These are phyloP conservation scores for Trichoderma arundinaceum DNA, from an alignment of 2,329 filamentous ascomycete genomes.

Conservation along the genomic window DNA sequence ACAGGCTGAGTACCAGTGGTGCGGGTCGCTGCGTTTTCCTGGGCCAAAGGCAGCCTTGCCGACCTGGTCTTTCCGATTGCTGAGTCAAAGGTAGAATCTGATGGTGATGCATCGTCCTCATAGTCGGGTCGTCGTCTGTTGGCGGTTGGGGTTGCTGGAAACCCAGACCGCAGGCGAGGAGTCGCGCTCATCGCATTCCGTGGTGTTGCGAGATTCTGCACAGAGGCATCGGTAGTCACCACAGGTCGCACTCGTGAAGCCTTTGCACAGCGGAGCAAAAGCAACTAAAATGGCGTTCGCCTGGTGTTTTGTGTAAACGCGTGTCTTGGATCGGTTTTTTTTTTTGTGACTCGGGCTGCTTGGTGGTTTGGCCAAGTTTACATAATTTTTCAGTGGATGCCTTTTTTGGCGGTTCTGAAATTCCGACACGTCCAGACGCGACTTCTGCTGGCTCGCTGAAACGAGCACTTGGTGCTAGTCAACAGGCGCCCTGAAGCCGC, in stretches of 20 bases:
- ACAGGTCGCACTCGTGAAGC: not conserved
- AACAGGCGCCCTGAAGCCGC: slow-evolving; percentile 2
- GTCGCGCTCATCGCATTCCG: slow-evolving; percentile 81
- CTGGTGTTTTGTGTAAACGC: slow-evolving; percentile 13
- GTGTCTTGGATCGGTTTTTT: slow-evolving; percentile 26
- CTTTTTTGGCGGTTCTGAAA: slow-evolving; percentile 33
- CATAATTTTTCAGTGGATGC: slow-evolving; percentile 31
- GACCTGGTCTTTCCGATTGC: slow-evolving; percentile 20
- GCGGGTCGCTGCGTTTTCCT: slow-evolving; percentile 46
- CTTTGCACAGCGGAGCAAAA: slow-evolving; percentile 16
- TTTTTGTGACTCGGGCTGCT: slow-evolving; percentile 4
- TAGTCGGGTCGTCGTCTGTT: slow-evolving; percentile 42
- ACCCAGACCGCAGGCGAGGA: slow-evolving; percentile 81
- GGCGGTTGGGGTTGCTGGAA: slow-evolving; percentile 72
- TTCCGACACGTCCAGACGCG: slow-evolving; percentile 50
- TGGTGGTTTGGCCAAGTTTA: slow-evolving; percentile 29
- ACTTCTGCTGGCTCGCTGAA: slow-evolving; percentile 30
- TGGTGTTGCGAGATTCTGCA: slow-evolving; percentile 37
- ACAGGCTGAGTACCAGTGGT: slow-evolving; percentile 60
- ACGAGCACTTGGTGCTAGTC: slow-evolving; percentile 4
- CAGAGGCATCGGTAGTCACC: slow-evolving; percentile 34
- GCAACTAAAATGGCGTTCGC: slow-evolving; percentile 7
- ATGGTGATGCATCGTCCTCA: slow-evolving; percentile 42
- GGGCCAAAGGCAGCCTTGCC: slow-evolving; percentile 54
- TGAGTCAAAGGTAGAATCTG: not conserved